Evolutionary conservation across 345 rosid species (phyloP).

Genomic region (Eucalyptus regnans): DNA sequence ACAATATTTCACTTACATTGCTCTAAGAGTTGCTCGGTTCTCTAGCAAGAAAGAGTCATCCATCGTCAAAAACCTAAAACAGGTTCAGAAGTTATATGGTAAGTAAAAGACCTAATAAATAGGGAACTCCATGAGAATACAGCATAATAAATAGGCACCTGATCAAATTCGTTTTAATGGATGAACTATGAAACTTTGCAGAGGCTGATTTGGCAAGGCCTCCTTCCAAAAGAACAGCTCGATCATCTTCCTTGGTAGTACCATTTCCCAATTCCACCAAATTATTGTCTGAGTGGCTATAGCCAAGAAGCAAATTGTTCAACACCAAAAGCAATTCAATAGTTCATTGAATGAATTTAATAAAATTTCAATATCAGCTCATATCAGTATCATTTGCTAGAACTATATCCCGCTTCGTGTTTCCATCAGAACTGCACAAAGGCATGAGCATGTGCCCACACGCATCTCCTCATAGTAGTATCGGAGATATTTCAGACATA

Average conservation of each 20-base stretch:
- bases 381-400: background rate
- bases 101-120: background rate
- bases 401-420: background rate
- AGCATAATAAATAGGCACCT: slow-evolving; percentile 42
- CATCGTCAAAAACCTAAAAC: slow-evolving; percentile 73
- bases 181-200: slow-evolving; percentile 44
- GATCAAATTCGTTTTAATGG: slow-evolving; percentile 58
- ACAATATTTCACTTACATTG: slow-evolving; percentile 42
- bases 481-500: background rate
- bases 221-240: slow-evolving; percentile 80
- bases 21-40: slow-evolving; percentile 74
- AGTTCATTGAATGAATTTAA: background rate
- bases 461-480: background rate
- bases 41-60: slow-evolving; percentile 91
- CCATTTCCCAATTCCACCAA: slow-evolving; percentile 65
- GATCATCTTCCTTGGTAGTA: slow-evolving; percentile 68
- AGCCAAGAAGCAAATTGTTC: slow-evolving; percentile 1
- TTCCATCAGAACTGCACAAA: background rate
- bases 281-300: slow-evolving; percentile 89
- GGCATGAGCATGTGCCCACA: background rate
- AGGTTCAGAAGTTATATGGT: slow-evolving; percentile 1
- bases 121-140: background rate
- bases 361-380: background rate
- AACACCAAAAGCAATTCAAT: background rate
- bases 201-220: slow-evolving; percentile 80